These are phyloP conservation scores for Crithidia bombi DNA, from an alignment of 208 protist genomes.

Conservation along the genomic window DNA sequence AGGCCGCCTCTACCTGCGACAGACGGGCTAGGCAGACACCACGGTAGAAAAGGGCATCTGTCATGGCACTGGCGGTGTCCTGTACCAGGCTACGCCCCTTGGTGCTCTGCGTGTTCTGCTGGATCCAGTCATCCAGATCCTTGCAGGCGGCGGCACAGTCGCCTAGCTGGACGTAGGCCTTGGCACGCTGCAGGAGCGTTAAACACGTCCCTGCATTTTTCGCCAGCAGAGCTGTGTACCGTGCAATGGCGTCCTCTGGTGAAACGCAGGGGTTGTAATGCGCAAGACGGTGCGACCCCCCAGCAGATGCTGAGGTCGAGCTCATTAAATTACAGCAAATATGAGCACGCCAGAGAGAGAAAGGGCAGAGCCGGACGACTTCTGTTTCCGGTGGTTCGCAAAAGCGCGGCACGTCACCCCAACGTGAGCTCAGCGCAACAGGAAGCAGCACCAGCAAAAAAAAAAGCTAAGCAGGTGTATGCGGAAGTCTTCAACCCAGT, in stretches of 20 bases:
- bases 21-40: conserved; percentile 61
- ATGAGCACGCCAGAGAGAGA: conserved; percentile 10
- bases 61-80: conserved; percentile 13
- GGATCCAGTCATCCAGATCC: conserved; percentile 48
- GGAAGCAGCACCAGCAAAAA: no score
- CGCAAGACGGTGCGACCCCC: not conserved
- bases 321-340: conserved; percentile 10
- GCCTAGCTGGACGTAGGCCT: conserved; percentile 43
- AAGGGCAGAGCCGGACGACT: no score
- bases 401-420: no score
- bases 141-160: conserved; percentile 40
- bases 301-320: not conserved
- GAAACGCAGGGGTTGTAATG: conserved; percentile 40
- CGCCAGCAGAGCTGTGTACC: conserved; percentile 29
- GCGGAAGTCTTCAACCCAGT: no score
- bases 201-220: conserved; percentile 24
- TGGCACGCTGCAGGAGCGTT: conserved; percentile 43
- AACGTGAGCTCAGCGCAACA: no score
- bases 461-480: no score
- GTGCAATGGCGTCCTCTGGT: conserved; percentile 40
- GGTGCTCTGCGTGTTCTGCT: conserved; percentile 13
- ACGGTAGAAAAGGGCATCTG: conserved; percentile 44
- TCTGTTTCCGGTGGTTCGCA: no score
- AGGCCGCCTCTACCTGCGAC: conserved; percentile 54
- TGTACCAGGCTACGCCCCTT: not conserved